Conservation (phyloP, 208 protist genomes). For the Tritrichomonas foetus region DNA sequence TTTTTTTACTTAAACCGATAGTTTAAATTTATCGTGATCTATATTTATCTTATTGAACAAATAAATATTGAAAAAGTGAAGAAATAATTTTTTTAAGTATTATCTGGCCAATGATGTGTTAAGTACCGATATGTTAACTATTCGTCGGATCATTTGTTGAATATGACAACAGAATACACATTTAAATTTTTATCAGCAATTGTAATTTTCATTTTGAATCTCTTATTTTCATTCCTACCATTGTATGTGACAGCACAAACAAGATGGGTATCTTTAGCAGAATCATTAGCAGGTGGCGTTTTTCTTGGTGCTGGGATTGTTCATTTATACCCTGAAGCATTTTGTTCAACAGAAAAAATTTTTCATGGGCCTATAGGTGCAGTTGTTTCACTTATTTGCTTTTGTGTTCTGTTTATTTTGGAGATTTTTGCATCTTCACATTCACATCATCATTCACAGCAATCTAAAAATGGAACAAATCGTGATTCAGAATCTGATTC, state of each 20-base stretch:
- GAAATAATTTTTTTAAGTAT: too few species aligned
- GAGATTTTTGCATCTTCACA: neutral
- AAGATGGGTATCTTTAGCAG: neutral
- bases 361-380: neutral
- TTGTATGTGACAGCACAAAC: neutral
- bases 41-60: too few species aligned
- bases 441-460: neutral
- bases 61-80: too few species aligned
- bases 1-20: too few species aligned
- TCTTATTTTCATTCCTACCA: neutral
- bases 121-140: too few species aligned
- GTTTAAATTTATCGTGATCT: too few species aligned
- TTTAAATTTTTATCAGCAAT: neutral
- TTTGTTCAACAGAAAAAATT: neutral
- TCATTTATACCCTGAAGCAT: neutral
- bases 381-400: neutral
- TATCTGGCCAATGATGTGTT: too few species aligned
- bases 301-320: neutral
- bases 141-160: too few species aligned
- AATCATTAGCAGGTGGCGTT: neutral
- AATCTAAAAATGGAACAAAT: neutral
- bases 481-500: too few species aligned
- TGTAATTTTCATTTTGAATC: neutral
- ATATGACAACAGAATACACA: too few species aligned
- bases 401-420: neutral